Percentiles rank a stretch among this genome's conserved stretches.
phyloP scores from a whole-genome alignment of 495 filamentous ascomycete species.

The Aspergillus ellipticus region DNA sequence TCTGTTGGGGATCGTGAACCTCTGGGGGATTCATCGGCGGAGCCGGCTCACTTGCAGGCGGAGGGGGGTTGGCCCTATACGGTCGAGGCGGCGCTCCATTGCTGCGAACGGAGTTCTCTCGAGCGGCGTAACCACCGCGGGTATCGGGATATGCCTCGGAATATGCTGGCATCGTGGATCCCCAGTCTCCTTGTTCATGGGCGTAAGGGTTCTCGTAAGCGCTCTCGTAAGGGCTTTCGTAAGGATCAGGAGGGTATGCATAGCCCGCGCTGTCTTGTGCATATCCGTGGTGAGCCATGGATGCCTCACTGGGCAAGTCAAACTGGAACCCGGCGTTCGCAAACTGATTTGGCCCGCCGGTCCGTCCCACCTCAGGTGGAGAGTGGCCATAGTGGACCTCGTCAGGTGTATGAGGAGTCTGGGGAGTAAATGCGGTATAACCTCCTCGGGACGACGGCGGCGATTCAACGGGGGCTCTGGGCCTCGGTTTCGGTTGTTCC shows the following conservation, averaged over 20 bases:
- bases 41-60: conserved; percentile 15
- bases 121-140: conserved; percentile 5
- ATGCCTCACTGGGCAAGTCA: conserved; percentile 63
- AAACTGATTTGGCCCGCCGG: conserved; percentile 49
- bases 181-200: conserved; percentile 7
- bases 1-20: conserved; percentile 30
- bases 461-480: conserved; percentile 17
- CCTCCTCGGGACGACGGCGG: conserved; percentile 20
- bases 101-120: conserved; percentile 9
- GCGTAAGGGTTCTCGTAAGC: conserved; percentile 11
- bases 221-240: conserved; percentile 10
- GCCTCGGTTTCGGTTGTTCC: conserved; percentile 32
- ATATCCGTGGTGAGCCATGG: conserved; percentile 33
- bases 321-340: conserved; percentile 56
- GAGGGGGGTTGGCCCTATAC: conserved; percentile 22
- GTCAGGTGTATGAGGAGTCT: conserved; percentile 31
- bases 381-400: conserved; percentile 52
- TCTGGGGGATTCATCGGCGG: conserved; percentile 16
- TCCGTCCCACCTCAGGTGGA: conserved; percentile 60
- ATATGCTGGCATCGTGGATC: conserved; percentile 12
- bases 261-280: conserved; percentile 29
- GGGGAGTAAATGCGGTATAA: conserved; percentile 35
- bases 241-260: conserved; percentile 6
- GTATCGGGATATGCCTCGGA: conserved; percentile 11
- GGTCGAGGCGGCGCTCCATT: conserved; percentile 25